phyloP scores from a whole-genome alignment of 805 yeast species.

The Zygoascus biomembranicola region DNA sequence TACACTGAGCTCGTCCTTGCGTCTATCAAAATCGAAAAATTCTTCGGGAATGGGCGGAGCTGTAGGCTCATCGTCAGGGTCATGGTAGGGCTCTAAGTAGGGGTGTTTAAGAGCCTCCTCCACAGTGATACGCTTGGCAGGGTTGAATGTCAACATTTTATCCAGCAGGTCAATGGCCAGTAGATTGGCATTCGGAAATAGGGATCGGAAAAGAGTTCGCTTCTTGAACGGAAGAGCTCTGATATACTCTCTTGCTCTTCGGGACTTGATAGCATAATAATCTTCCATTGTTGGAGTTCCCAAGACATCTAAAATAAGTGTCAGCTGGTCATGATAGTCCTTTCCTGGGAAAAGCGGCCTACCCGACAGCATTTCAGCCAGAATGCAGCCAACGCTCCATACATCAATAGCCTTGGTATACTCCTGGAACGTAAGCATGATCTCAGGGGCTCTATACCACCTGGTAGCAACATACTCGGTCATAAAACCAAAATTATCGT shows the following conservation, averaged over 20 bases:
- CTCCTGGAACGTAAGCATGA: conserved; percentile 88
- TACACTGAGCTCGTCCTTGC: conserved; percentile 68
- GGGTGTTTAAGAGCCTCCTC: conserved; percentile 81
- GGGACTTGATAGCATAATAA: conserved; percentile 46
- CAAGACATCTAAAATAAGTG: conserved; percentile 73
- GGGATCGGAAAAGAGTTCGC: conserved; percentile 56
- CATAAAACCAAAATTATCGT: conserved; percentile 83
- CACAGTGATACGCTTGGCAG: conserved; percentile 73
- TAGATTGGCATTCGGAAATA: conserved; percentile 59
- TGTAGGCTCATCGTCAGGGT: conserved; percentile 86
- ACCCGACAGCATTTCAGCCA: conserved; percentile 89
- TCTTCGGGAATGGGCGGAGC: conserved; percentile 77
- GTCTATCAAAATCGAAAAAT: conserved; percentile 81
- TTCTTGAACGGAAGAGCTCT: conserved; percentile 78
- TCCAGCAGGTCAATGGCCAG: conserved; percentile 59
- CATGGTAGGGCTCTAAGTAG: conserved; percentile 81
- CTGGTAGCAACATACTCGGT: conserved; percentile 98
- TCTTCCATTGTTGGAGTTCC: conserved; percentile 94
- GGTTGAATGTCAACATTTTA: conserved; percentile 74
- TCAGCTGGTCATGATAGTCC: conserved; percentile 92
- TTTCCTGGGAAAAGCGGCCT: conserved; percentile 89
- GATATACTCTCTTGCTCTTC: conserved; percentile 87
- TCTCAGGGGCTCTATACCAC: conserved; percentile 98
- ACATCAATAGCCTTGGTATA: conserved; percentile 95
- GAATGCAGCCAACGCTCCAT: conserved; percentile 97